Percentiles rank a stretch among this genome's conserved stretches.
Evolutionary conservation across 192 early-diverging fungal species (phyloP).

Genomic region (Coemansia sp.): DNA sequence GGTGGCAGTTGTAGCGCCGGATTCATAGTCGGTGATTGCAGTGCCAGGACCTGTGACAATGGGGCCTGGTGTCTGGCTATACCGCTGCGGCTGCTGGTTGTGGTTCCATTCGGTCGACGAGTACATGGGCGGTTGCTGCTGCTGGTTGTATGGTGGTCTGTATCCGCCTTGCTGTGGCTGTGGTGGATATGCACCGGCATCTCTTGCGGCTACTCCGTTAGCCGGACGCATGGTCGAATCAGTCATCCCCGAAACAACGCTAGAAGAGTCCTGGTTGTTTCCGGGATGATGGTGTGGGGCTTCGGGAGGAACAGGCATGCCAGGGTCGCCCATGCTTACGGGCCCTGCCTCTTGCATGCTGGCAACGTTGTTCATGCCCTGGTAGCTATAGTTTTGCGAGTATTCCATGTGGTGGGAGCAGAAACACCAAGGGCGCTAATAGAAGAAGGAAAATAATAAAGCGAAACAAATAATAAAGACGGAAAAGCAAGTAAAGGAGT

Average conservation of each 20-base stretch:
- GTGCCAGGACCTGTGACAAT: slow-evolving; percentile 14
- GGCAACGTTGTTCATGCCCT: slow-evolving; percentile 41
- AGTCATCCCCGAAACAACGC: slow-evolving; percentile 8
- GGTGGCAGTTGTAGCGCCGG: slow-evolving; percentile 9
- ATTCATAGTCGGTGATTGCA: slow-evolving; percentile 28
- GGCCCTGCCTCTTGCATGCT: slow-evolving; percentile 18
- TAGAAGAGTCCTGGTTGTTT: slow-evolving; percentile 16
- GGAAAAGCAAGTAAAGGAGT: not conserved
- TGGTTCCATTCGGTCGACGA: slow-evolving; percentile 8
- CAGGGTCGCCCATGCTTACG: slow-evolving; percentile 7
- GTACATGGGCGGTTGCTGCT: slow-evolving; percentile 10
- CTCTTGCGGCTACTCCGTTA: not conserved
- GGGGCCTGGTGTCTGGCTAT: slow-evolving; percentile 21
- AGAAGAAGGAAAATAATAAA: not conserved
- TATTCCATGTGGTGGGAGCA: slow-evolving; percentile 5
- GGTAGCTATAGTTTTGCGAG: slow-evolving; percentile 35
- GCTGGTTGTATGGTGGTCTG: not conserved
- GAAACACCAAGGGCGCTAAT: not conserved
- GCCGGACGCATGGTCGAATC: slow-evolving; percentile 1
- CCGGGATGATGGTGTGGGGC: slow-evolving; percentile 3
- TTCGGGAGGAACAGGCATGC: slow-evolving; percentile 1
- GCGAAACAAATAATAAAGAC: not conserved
- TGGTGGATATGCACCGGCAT: slow-evolving; percentile 13
- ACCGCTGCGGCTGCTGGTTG: slow-evolving; percentile 7
- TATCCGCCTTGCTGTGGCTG: slow-evolving; percentile 12